Base-by-base conservation (phyloP, 2,329 filamentous ascomycete species). In the Dothistroma pini region DNA sequence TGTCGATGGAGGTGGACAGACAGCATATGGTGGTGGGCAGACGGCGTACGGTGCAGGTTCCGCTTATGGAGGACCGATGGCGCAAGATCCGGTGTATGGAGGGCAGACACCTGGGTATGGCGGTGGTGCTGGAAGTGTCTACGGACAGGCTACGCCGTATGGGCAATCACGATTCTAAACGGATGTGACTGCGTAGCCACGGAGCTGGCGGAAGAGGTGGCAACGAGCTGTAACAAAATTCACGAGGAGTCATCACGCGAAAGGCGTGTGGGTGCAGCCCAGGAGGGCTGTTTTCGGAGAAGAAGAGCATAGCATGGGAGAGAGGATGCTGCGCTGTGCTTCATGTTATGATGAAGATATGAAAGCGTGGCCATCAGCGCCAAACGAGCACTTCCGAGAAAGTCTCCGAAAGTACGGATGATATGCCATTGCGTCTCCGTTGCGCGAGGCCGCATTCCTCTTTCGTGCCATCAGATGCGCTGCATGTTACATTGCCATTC, bases 11-110 rank as follows among this genome's bases (percentile, higher is more conserved):
- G 76, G 75, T 41, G 89, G 88, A 38, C 90, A 85, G 72, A 87
- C 85, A 10, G 90, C 89, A 9, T 86, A 89, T 0, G 90, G 87
- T 70, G 86, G 82, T 69, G 86, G 81, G 25, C 81, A 76, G 67
- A 89, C 84, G 70, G 79, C 84, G 19, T 93, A 89, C 84, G 88
- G 88, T 19, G 85, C 77, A 54, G 83, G 79, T 9, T 86, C 84
- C 11, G 84, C 85, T 10, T 88, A 88, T 69, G 85, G 85, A 47
- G 69, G 65, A 19, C 63, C 59, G 9, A 62, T 58, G n/a, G 62
- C 62, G 21, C 62, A 58, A 34, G 65, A 66, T 8, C 61, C 65
- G 2, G 89, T 89, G 34, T 91, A 86, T 71, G 62, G 59, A 9
- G 57, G 54, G 6, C 87, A 85, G 16, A 91, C 89, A 14, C 87